phyloP scores from a whole-genome alignment of 2,329 filamentous ascomycete genomes.

The Colletotrichum sp. region DNA sequence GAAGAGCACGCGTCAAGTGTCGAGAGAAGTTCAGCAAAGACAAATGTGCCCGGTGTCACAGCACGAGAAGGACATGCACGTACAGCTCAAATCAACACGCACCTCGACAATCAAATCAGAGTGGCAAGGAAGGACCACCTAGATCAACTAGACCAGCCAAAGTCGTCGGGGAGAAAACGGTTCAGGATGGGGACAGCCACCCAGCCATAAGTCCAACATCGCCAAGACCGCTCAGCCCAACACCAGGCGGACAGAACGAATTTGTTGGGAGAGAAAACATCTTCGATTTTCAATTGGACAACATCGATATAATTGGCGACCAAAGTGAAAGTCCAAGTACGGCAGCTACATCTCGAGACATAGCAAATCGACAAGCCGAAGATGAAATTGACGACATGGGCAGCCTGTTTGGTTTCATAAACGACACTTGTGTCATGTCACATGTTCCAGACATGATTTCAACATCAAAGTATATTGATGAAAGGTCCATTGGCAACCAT shows the following conservation, averaged over 20 bases:
- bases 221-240: background rate
- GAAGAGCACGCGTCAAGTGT: background rate
- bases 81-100: background rate
- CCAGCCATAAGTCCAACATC: background rate
- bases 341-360: background rate
- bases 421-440: background rate
- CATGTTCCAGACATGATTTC: background rate
- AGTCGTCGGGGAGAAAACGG: background rate
- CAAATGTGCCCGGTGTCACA: background rate
- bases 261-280: background rate
- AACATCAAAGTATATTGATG: background rate
- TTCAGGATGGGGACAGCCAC: background rate
- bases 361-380: background rate
- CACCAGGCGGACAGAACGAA: background rate
- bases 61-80: background rate
- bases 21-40: background rate
- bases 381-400: background rate
- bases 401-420: background rate
- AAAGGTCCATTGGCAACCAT: background rate
- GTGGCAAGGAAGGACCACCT: background rate
- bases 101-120: background rate
- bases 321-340: background rate
- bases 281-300: background rate
- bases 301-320: background rate
- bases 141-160: background rate